phyloP scores from a whole-genome alignment of 805 yeast species.

The Isabelozyma pseudorhagii region DNA sequence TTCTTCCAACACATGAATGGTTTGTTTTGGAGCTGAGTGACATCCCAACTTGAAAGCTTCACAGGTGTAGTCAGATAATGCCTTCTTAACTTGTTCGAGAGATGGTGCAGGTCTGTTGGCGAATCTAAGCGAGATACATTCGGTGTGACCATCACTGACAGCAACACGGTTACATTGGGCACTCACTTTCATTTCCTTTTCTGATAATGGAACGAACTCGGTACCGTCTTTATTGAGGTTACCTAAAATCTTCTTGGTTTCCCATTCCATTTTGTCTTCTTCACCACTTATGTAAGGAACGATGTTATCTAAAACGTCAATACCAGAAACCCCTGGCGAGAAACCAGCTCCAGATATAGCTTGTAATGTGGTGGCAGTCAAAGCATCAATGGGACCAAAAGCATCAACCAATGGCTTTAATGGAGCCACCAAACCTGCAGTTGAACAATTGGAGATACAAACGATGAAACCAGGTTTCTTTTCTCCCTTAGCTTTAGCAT shows the following conservation, averaged over 20 bases:
- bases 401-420: constrained; percentile 86
- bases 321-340: constrained; percentile 95
- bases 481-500: constrained; percentile 53
- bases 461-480: constrained; percentile 77
- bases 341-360: constrained; percentile 99
- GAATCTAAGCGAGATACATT: constrained; percentile 84
- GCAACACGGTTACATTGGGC: constrained; percentile 98
- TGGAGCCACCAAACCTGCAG: constrained; percentile 97
- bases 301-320: constrained; percentile 90
- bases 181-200: constrained; percentile 76
- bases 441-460: constrained; percentile 97
- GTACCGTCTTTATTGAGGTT: constrained; percentile 47
- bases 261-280: constrained; percentile 98
- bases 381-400: constrained; percentile 85
- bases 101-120: constrained; percentile 82
- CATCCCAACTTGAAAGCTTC: constrained; percentile 81
- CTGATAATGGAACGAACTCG: constrained; percentile 56
- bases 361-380: constrained; percentile 90
- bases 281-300: constrained; percentile 95
- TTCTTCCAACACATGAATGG: constrained; percentile 90
- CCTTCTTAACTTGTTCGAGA: constrained; percentile 70
- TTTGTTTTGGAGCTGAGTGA: constrained; percentile 87
- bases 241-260: constrained; percentile 92
- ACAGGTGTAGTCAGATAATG: constrained; percentile 70
- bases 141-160: constrained; percentile 97